Evolutionary conservation across 371 early-diverging fungal species (phyloP), one percentile per base, ranked within the genome.

Genomic region (Smittium mucronatum): DNA sequence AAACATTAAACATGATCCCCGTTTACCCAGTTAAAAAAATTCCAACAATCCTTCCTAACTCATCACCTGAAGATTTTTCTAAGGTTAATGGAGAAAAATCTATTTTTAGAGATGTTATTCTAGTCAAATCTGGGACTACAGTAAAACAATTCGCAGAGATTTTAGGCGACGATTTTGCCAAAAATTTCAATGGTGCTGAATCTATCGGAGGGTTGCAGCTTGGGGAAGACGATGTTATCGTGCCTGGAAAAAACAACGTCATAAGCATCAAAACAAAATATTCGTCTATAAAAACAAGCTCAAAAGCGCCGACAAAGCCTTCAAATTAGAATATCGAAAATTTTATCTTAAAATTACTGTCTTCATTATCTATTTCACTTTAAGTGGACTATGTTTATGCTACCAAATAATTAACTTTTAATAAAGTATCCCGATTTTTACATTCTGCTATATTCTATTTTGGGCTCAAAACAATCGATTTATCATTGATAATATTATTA

Each of bases 11-110:
- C 0, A 78, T 89, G 25, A 75, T 90, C 16, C 88, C 91, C 0
- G 86, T 84, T 15, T 91, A 79, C 76, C 89, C 89, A 0, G 91
- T 91, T 34, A 86, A 85, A 77, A 88, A 83, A 70, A 72, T 90
- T 65, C 70, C 81, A n/a, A 87, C 80, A 30, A 89, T 89, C 79
- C 78, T 80, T 34, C 71, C 80, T 63, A n/a, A 31, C 11, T 61
- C 35, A 26, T 16, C 26, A 0, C 66, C 59, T 73, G 71, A 35
- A 70, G n/a, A 75, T 75, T 2, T 25, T 2, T 26, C 30, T 26
- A 30, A 8, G 21, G 17, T 2, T 57, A 69, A 78, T 21, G 34
- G 2, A 36, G 31, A 15, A 29, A 17, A 29, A 2, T 57, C 29
- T 57, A 28, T 29, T 2, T 89, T 91, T 68, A 75, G 81, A 35